Percentiles rank a stretch among this genome's conserved stretches.
Evolutionary conservation across 1,139 yeast species (phyloP).

Genomic region (Taiozyma sp.): DNA sequence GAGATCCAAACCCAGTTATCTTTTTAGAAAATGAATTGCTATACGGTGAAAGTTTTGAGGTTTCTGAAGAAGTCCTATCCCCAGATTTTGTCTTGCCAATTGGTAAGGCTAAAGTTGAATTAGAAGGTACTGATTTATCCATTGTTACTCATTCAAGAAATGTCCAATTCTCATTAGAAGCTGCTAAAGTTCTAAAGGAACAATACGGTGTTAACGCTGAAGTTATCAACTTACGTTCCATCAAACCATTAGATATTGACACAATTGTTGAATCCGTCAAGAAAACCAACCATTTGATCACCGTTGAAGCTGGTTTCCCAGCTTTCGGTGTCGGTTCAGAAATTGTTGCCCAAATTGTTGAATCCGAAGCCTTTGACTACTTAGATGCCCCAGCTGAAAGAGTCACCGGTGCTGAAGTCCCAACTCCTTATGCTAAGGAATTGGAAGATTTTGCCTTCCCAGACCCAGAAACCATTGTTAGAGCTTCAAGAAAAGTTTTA

Average conservation of each 20-base stretch:
- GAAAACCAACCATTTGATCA: constrained; percentile 94
- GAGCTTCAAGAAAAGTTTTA: constrained; percentile 88
- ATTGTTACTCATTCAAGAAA: constrained; percentile 90
- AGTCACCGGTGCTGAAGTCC: constrained; percentile 99
- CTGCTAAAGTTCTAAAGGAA: constrained; percentile 82
- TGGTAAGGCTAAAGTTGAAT: constrained; percentile 94
- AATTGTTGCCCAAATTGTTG: constrained; percentile 97
- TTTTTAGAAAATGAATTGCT: constrained; percentile 93
- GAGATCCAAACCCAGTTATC: constrained; percentile 98
- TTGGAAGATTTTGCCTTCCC: constrained; percentile 99
- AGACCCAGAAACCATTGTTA: constrained; percentile 82
- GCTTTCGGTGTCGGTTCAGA: constrained; percentile 98
- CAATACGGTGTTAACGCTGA: constrained; percentile 88
- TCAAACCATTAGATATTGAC: constrained; percentile 92
- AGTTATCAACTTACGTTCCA: constrained; percentile 92
- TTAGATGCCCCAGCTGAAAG: constrained; percentile 98
- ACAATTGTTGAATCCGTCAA: constrained; percentile 83
- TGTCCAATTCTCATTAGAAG: constrained; percentile 78
- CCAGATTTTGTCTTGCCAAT: constrained; percentile 89
- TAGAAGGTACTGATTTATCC: constrained; percentile 86
- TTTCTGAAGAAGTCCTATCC: constrained; percentile 83
- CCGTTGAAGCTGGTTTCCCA: constrained; percentile 98
- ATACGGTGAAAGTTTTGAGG: constrained; percentile 88
- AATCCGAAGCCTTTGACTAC: constrained; percentile 96
- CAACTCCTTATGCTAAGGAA: constrained; percentile 97